A percentile compares a stretch with the other conserved stretches of the same genome.
Evolutionary conservation across 495 filamentous ascomycete species (phyloP).

Genomic region (Aspergillus cristatus): DNA sequence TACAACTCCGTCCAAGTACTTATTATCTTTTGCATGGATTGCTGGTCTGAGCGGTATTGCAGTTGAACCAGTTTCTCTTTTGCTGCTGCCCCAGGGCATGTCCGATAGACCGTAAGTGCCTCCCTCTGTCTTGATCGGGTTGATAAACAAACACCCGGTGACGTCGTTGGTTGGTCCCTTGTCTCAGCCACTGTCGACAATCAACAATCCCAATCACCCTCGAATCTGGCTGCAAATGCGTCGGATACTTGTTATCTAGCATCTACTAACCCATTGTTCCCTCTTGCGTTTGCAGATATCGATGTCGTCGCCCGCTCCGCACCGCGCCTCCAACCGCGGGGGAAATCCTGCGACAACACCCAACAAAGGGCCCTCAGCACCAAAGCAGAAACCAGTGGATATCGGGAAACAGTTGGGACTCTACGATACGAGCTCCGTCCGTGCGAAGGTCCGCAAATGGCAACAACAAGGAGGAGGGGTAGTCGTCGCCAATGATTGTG

Average conservation of each 20-base stretch:
- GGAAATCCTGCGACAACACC: conserved; percentile 20
- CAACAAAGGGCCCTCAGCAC: conserved; percentile 11
- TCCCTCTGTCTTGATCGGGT: conserved; percentile 2
- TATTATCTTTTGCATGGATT: too few species aligned
- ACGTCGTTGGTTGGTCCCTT: background rate
- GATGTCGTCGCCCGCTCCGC: conserved; percentile 40
- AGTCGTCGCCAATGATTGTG: conserved; percentile 36
- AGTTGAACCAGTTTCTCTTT: background rate
- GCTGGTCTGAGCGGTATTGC: background rate
- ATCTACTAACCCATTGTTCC: conserved; percentile 7
- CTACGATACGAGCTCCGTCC: conserved; percentile 53
- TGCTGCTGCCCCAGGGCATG: background rate
- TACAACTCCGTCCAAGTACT: too few species aligned
- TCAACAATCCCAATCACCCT: conserved; percentile 1
- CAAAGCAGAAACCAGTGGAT: conserved; percentile 35
- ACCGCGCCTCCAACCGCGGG: conserved; percentile 31
- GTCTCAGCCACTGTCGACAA: conserved; percentile 6
- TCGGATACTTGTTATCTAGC: conserved; percentile 8
- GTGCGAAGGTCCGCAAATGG: conserved; percentile 65
- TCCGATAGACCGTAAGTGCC: conserved; percentile 2
- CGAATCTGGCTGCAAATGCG: background rate
- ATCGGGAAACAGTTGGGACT: conserved; percentile 40
- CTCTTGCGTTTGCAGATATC: conserved; percentile 18
- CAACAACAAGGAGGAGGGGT: conserved; percentile 58
- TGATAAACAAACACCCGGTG: background rate